A percentile compares a stretch with the other conserved stretches of the same genome.
These are phyloP conservation scores for Rhizopogon vulgaris DNA, from an alignment of 768 basidiomycete species.

Conservation along the genomic window DNA sequence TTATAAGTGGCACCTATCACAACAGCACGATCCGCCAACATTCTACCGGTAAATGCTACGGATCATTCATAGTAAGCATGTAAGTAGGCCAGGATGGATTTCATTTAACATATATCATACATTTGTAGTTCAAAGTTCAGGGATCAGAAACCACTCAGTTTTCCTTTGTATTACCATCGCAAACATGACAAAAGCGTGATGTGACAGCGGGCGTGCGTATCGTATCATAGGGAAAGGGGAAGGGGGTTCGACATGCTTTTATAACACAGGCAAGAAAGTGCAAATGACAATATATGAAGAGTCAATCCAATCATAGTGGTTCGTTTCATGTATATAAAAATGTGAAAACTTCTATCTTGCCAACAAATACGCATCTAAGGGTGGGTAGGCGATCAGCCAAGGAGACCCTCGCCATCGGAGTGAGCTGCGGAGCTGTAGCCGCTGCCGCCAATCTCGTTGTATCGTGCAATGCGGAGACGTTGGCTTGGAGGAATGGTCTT, in stretches of 20 bases:
- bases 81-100: too few species aligned
- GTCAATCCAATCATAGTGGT: background rate
- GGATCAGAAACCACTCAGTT: background rate
- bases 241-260: background rate
- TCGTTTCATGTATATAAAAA: background rate
- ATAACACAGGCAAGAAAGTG: background rate
- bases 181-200: slow-evolving; percentile 10
- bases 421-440: slow-evolving; percentile 51
- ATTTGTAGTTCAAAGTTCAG: background rate
- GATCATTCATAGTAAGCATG: too few species aligned
- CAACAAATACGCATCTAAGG: background rate
- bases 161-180: slow-evolving; percentile 1
- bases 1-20: too few species aligned
- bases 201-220: slow-evolving; percentile 9
- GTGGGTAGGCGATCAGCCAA: slow-evolving; percentile 22
- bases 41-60: too few species aligned
- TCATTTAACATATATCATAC: too few species aligned
- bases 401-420: slow-evolving; percentile 52
- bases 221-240: slow-evolving; percentile 2
- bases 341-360: background rate
- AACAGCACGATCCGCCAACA: too few species aligned
- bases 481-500: slow-evolving; percentile 69
- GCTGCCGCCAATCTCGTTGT: slow-evolving; percentile 43
- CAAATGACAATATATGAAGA: slow-evolving; percentile 1
- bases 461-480: slow-evolving; percentile 62